These are phyloP conservation scores for Chlorella sp. DNA, from an alignment of 139 green algal genomes.

Conservation along the genomic window DNA sequence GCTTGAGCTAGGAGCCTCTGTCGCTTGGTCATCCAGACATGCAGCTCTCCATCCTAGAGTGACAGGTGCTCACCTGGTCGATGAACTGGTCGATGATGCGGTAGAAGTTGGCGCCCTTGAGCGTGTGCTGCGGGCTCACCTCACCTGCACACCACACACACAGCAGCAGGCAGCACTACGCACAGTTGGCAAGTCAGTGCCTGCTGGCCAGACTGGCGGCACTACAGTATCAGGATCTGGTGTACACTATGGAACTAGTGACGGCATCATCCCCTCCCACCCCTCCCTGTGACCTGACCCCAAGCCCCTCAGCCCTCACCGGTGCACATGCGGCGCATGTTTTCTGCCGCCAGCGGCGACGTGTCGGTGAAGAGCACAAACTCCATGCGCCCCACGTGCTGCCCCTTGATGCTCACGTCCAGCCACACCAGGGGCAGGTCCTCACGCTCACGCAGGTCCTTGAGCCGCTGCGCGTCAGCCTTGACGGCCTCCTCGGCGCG, in stretches of 20 bases:
- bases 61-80: constrained; percentile 20
- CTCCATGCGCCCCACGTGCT: constrained; percentile 42
- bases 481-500: constrained; percentile 8
- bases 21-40: too few species aligned
- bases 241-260: too few species aligned
- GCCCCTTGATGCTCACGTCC: constrained; percentile 47
- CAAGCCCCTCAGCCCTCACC: too few species aligned
- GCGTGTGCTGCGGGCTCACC: neutral
- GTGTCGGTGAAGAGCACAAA: constrained; percentile 48
- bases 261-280: too few species aligned
- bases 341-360: constrained; percentile 41
- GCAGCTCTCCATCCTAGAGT: too few species aligned
- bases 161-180: neutral
- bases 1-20: too few species aligned
- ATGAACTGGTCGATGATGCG: constrained; percentile 33
- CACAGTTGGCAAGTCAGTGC: neutral
- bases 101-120: constrained; percentile 24
- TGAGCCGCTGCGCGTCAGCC: neutral
- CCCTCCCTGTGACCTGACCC: too few species aligned
- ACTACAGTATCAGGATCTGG: too few species aligned
- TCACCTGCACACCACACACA: constrained; percentile 3
- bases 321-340: constrained; percentile 53
- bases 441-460: neutral
- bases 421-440: constrained; percentile 26
- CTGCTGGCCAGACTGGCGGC: too few species aligned